Conservation (phyloP, 257 asterid genomes). For the Solanum microdontum region DNA sequence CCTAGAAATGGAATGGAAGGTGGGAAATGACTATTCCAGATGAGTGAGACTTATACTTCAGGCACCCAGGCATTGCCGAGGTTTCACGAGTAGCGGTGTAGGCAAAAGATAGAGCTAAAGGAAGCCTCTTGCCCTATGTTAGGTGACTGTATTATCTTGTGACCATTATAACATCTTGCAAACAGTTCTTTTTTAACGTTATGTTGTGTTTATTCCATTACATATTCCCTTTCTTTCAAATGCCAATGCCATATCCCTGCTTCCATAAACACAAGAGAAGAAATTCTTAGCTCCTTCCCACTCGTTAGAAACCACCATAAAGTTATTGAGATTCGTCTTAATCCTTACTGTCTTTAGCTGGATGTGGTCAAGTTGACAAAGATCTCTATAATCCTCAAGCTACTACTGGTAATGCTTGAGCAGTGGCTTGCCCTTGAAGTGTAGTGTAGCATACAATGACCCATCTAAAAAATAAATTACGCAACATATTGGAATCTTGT, state of each 20-base stretch:
- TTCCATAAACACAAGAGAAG: neutral
- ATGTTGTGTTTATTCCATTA: neutral
- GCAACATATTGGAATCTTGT: neutral
- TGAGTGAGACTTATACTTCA: neutral
- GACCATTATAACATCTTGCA: neutral
- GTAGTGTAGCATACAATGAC: neutral
- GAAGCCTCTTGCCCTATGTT: neutral
- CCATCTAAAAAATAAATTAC: neutral
- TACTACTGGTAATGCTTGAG: neutral
- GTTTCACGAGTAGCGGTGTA: neutral
- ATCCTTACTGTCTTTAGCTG: neutral
- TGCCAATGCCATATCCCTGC: neutral
- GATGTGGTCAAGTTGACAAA: neutral
- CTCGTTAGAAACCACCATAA: neutral
- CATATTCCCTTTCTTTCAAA: neutral
- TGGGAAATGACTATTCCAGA: neutral
- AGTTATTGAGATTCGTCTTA: neutral
- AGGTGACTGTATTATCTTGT: neutral
- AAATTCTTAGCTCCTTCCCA: neutral
- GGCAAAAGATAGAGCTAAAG: neutral
- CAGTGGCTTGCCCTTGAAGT: neutral
- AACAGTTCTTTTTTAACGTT: neutral
- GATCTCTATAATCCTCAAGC: neutral
- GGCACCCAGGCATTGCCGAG: neutral
- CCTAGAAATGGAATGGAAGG: neutral